A percentile compares a stretch with the other conserved stretches of the same genome.
These are phyloP conservation scores for Asterella californica DNA, from an alignment of 225 moss, liverwort and hornwort genomes.

Conservation along the genomic window DNA sequence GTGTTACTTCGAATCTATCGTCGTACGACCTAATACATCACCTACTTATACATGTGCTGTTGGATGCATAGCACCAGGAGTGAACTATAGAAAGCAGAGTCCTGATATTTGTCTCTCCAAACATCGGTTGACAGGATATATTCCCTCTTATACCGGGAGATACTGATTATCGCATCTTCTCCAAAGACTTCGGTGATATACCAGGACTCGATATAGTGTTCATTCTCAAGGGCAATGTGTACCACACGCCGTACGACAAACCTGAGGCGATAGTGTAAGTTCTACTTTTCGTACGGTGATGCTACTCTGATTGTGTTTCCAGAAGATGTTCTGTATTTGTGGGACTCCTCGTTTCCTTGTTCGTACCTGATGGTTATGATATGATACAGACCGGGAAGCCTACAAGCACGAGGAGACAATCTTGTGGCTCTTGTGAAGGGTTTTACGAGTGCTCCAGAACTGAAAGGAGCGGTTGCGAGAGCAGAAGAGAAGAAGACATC, in stretches of 20 bases:
- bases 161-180: constrained; percentile 84
- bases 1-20: too few species aligned
- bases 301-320: neutral
- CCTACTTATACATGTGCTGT: neutral
- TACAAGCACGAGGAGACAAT: constrained; percentile 97
- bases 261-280: constrained; percentile 72
- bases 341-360: neutral
- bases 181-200: constrained; percentile 79
- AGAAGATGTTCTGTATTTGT: neutral
- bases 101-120: neutral
- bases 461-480: constrained; percentile 61
- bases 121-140: constrained; percentile 47
- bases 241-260: constrained; percentile 87
- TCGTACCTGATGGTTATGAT: neutral
- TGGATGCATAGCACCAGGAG: neutral
- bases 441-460: constrained; percentile 84
- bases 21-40: neutral
- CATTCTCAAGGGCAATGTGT: constrained; percentile 75
- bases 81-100: neutral
- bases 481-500: constrained; percentile 44
- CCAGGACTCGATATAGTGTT: constrained; percentile 94
- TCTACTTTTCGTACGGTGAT: neutral
- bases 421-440: constrained; percentile 70
- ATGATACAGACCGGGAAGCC: constrained; percentile 52
- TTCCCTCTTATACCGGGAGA: constrained; percentile 97